Percentiles rank a stretch among this genome's conserved stretches.
Evolutionary conservation across 2,329 filamentous ascomycete genomes (phyloP).

Genomic region (Trichophyton verrucosum): DNA sequence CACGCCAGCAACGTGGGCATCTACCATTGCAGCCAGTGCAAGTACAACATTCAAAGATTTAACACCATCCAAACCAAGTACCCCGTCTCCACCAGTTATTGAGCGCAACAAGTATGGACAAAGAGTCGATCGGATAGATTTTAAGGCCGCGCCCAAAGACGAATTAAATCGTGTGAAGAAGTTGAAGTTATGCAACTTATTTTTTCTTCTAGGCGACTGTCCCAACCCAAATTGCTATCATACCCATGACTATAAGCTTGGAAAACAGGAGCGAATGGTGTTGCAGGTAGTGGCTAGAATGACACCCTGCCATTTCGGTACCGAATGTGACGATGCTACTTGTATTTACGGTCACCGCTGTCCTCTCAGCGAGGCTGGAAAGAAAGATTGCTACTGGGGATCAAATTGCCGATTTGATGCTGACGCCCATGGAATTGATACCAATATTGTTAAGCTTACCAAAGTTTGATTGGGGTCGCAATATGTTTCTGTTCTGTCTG

Average conservation of each 20-base stretch:
- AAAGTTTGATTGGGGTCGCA: conserved; percentile 8
- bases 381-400: conserved; percentile 46
- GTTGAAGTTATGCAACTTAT: conserved; percentile 51
- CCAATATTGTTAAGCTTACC: conserved; percentile 38
- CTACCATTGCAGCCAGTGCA: conserved; percentile 27
- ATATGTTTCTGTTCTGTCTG: not conserved
- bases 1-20: conserved; percentile 22
- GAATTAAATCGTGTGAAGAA: conserved; percentile 50
- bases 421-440: conserved; percentile 48
- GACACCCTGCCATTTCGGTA: conserved; percentile 48
- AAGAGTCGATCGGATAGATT: conserved; percentile 43
- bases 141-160: conserved; percentile 41
- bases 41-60: conserved; percentile 29
- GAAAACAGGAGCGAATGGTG: conserved; percentile 41
- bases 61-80: conserved; percentile 24
- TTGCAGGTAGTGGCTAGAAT: conserved; percentile 49
- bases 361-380: conserved; percentile 41
- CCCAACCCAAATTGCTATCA: conserved; percentile 43
- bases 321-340: conserved; percentile 44
- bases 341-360: conserved; percentile 55
- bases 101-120: conserved; percentile 48
- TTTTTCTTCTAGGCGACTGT: conserved; percentile 47
- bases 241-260: conserved; percentile 44
- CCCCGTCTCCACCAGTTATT: conserved; percentile 30
- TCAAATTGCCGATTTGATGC: conserved; percentile 46